Base-by-base conservation (phyloP, 352 stramenopile genomes). In the Paralagenidium karlingii region DNA sequence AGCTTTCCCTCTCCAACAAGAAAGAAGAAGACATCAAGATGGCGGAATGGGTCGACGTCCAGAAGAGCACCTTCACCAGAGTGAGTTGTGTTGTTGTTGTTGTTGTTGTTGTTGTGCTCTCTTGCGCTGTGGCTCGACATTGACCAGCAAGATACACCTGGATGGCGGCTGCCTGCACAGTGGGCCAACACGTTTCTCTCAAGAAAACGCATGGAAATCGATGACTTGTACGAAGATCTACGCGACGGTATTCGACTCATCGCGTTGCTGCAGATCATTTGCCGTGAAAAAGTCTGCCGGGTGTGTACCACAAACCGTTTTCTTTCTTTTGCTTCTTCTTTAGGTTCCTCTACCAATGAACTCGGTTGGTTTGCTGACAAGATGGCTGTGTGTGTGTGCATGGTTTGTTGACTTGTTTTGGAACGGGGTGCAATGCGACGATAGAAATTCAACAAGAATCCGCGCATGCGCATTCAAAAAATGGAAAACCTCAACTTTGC, bases 391-490 rank as follows among this genome's bases (percentile, higher is more conserved):
- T n/a, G n/a, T n/a, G n/a, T n/a, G n/a, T n/a, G n/a, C n/a, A n/a
- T n/a, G n/a, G n/a, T n/a, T n/a, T n/a, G n/a, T n/a, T n/a, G n/a
- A n/a, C n/a, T n/a, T n/a, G n/a, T n/a, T n/a, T n/a, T n/a, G n/a
- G n/a, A n/a, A n/a, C n/a, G n/a, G n/a, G n/a, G n/a, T n/a, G n/a
- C n/a, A n/a, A 11, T 33, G 28, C 47, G 2, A 4, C 8, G n/a
- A 28, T 44, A 90, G 68, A 94, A 91, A 74, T 90, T 85, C 62
- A 94, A 93, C 71, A 88, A 85, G 59, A 88, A 93, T 44, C 80
- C 79, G 45, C 82, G 82, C 48, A 94, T 94, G 73, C 76, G 82
- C 37, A 95, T 95, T 58, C 83, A 95, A 48, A 94, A 94, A 63
- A 86, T 94, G 59, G 83, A 95, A 56, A 94, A 94, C 50, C 55